A percentile compares a stretch with the other conserved stretches of the same genome.
These are phyloP conservation scores for Xanthoparmelia taractica DNA, from an alignment of 495 filamentous ascomycete species.

Conservation along the genomic window DNA sequence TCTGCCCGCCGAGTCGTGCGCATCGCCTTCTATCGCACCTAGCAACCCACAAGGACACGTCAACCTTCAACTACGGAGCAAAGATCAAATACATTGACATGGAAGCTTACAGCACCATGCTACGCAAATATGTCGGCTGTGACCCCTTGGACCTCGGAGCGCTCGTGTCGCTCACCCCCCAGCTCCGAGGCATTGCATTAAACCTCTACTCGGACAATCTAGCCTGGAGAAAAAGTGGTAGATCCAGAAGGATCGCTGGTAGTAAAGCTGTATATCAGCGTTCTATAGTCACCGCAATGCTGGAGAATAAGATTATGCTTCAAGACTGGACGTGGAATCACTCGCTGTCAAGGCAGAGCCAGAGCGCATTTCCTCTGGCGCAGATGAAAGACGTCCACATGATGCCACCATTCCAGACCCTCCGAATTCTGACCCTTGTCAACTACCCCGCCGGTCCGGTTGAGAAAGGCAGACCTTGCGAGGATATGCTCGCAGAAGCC, in stretches of 20 bases:
- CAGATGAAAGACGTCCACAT: constrained; percentile 49
- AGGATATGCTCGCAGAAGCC: constrained; percentile 47
- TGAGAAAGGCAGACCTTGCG: constrained; percentile 27
- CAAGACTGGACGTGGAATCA: constrained; percentile 72
- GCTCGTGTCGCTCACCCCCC: constrained; percentile 39
- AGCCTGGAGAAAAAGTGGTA: constrained; percentile 6
- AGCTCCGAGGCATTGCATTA: constrained; percentile 31
- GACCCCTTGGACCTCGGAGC: constrained; percentile 42
- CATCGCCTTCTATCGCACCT: constrained; percentile 45
- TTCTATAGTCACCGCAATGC: constrained; percentile 49
- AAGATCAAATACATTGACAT: constrained; percentile 66
- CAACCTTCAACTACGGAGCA: constrained; percentile 48
- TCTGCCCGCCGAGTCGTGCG: constrained; percentile 44
- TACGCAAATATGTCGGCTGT: constrained; percentile 38
- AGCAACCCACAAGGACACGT: constrained; percentile 33
- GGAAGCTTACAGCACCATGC: constrained; percentile 46
- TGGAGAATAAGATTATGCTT: constrained; percentile 41
- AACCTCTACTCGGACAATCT: constrained; percentile 17
- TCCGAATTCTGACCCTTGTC: constrained; percentile 55
- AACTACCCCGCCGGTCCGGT: constrained; percentile 49
- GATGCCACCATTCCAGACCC: constrained; percentile 48
- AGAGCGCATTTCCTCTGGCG: constrained; percentile 31
- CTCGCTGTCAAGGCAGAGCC: constrained; percentile 33
- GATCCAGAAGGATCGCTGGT: not conserved
- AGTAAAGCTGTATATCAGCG: constrained; percentile 57